Base-by-base conservation (phyloP, 345 rosid species). In the Populus euphratica region DNA sequence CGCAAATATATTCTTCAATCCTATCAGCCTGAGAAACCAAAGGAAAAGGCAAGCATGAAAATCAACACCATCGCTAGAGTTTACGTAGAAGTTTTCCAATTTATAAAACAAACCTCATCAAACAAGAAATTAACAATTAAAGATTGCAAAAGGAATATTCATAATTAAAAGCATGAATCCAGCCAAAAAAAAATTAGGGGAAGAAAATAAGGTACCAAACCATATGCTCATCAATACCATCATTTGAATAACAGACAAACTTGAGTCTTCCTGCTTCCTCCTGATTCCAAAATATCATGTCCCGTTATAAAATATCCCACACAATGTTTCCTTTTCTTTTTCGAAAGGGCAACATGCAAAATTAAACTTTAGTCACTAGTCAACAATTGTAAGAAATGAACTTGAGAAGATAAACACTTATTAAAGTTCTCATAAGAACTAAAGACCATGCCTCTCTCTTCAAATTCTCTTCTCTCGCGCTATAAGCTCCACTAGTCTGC, bases 401-500 rank as follows among this genome's bases (percentile, higher is more conserved):
- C n/a, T 71, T 47, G 43, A 25, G 29, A 14, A 69, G 3, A 65
- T 75, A 64, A 16, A 1, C 33, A 9, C 70, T 21, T 68, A 68
- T 20, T 18, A 52, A 59, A 25, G n/a, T n/a, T 59, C 6, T 59
- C 64, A 59, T 9, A 23, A 25, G 9, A 52, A 23, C 6, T 59
- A 59, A n/a, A 59, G 25, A 59, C 64, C 64, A 59, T 59, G 92
- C 99, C 92, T 96, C 99, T 86, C 91, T 85, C 82, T 90, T 96
- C 86, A 96, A 84, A 82, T 79, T 80, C 86, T 94, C 99, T 87
- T 96, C 99, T 85, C 99, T 89, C 2, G 98, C 97, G 79, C 91
- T 90, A 81, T 96, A 96, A 79, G 99, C 99, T 2, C 99, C 99
- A 69, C 96, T 91, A 8, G 98, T 91, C 91, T 96, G 99, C 65